Conservation (phyloP, 139 green algal genomes). For the Pedinophyceae sp. region DNA sequence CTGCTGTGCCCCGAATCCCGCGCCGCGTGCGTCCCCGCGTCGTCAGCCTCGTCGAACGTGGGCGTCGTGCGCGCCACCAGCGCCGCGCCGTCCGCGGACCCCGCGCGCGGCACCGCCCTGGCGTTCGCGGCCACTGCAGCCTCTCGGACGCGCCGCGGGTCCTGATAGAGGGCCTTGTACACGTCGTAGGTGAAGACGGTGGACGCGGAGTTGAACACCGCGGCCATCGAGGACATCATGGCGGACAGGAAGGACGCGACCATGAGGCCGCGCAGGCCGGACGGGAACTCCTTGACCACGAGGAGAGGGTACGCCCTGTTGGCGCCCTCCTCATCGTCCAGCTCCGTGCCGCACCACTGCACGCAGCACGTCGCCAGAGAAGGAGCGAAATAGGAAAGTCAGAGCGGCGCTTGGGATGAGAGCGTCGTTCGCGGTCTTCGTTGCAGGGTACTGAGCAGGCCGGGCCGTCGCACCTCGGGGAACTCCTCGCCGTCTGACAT, state of each 20-base stretch:
- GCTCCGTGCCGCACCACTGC: conserved; percentile 4
- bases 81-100: neutral
- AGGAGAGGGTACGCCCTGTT: conserved; percentile 12
- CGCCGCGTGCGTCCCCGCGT: too few species aligned
- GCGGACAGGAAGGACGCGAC: conserved; percentile 21
- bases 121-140: too few species aligned
- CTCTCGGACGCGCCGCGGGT: too few species aligned
- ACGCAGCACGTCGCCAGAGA: too few species aligned
- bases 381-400: too few species aligned
- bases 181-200: conserved; percentile 29
- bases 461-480: too few species aligned
- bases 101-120: too few species aligned
- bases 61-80: neutral
- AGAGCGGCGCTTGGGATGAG: too few species aligned
- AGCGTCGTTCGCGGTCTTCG: too few species aligned
- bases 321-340: neutral
- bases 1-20: too few species aligned
- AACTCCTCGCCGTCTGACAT: neutral
- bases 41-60: too few species aligned
- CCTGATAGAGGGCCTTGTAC: conserved; percentile 8
- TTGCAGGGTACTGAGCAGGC: too few species aligned
- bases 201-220: conserved; percentile 26
- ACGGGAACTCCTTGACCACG: conserved; percentile 22
- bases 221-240: conserved; percentile 20
- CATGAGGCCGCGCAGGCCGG: conserved; percentile 12